phyloP scores from a whole-genome alignment of 73 alveolate species.

The Blepharisma japonicum region DNA sequence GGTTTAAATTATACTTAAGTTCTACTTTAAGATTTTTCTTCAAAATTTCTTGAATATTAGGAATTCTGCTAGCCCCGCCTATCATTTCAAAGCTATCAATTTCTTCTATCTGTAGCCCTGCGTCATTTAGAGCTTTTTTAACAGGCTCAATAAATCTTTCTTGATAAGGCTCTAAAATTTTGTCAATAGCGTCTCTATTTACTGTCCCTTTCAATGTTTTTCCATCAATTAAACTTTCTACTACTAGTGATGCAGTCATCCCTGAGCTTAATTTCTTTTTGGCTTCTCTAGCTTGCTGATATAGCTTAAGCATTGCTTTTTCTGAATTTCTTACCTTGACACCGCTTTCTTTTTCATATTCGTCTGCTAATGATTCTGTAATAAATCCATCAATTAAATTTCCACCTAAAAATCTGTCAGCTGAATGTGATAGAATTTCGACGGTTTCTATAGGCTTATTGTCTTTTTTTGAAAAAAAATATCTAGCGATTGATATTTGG shows the following conservation, averaged over 20 bases:
- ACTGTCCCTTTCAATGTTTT: conserved; percentile 76
- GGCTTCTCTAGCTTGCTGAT: conserved; percentile 83
- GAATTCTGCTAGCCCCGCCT: conserved; percentile 96
- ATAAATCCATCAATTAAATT: conserved; percentile 84
- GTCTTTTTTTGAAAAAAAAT: conserved; percentile 21
- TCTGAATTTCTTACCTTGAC: conserved; percentile 76
- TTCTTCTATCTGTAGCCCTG: conserved; percentile 48
- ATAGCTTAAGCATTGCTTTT: conserved; percentile 82
- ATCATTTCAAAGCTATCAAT: conserved; percentile 92
- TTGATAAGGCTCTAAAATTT: conserved; percentile 39
- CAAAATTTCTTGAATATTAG: conserved; percentile 76
- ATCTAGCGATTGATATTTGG: conserved; percentile 81
- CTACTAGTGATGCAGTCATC: conserved; percentile 71
- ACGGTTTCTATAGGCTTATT: conserved; percentile 62
- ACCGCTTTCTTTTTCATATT: conserved; percentile 72
- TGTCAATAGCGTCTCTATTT: conserved; percentile 90
- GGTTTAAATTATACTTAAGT: conserved; percentile 89
- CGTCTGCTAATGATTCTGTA: conserved; percentile 73
- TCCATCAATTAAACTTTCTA: conserved; percentile 90
- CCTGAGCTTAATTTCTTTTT: conserved; percentile 91
- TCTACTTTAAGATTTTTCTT: conserved; percentile 81
- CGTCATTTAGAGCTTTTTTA: conserved; percentile 47
- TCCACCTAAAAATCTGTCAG: conserved; percentile 92
- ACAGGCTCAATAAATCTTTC: conserved; percentile 51
- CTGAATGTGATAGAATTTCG: conserved; percentile 71